Percentiles rank a stretch among this genome's conserved stretches.
phyloP scores from a whole-genome alignment of 352 stramenopile genomes.

The Pythium phragmiticola region DNA sequence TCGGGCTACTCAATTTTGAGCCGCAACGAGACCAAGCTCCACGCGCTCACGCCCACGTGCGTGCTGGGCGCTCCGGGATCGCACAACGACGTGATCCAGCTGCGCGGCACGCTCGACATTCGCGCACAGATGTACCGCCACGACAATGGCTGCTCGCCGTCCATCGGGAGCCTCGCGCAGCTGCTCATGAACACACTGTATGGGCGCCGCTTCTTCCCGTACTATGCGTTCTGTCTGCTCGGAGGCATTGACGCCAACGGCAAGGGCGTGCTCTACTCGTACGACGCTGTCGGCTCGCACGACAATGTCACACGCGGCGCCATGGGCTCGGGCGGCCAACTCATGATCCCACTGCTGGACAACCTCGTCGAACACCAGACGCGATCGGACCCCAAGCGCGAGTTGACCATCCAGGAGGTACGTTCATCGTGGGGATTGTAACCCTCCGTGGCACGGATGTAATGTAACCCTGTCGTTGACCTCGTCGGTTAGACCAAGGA shows the following conservation, averaged over 20 bases:
- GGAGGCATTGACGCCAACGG: conserved; percentile 95
- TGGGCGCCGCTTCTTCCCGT: conserved; percentile 98
- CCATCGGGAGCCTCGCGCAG: conserved; percentile 92
- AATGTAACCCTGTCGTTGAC: neutral
- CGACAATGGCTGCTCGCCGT: conserved; percentile 95
- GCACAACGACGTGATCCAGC: conserved; percentile 86
- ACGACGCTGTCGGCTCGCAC: conserved; percentile 96
- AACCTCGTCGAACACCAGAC: conserved; percentile 93
- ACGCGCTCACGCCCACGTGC: conserved; percentile 65
- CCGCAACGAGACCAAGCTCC: conserved; percentile 92
- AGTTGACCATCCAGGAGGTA: conserved; percentile 89
- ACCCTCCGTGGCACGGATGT: neutral
- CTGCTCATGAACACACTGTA: conserved; percentile 98
- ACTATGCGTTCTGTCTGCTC: conserved; percentile 99
- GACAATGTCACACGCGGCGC: conserved; percentile 73
- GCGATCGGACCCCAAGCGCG: conserved; percentile 91
- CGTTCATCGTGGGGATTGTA: neutral
- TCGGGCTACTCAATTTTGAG: conserved; percentile 97
- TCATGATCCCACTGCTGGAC: conserved; percentile 98
- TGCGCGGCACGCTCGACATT: conserved; percentile 78
- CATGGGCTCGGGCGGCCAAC: conserved; percentile 92
- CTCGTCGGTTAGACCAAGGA: conserved; percentile 80
- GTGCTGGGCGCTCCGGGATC: conserved; percentile 78
- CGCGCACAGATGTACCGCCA: conserved; percentile 90
- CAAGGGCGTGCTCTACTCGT: conserved; percentile 97